phyloP scores from a whole-genome alignment of 179 eudicot species.

The Camellia oleifera region DNA sequence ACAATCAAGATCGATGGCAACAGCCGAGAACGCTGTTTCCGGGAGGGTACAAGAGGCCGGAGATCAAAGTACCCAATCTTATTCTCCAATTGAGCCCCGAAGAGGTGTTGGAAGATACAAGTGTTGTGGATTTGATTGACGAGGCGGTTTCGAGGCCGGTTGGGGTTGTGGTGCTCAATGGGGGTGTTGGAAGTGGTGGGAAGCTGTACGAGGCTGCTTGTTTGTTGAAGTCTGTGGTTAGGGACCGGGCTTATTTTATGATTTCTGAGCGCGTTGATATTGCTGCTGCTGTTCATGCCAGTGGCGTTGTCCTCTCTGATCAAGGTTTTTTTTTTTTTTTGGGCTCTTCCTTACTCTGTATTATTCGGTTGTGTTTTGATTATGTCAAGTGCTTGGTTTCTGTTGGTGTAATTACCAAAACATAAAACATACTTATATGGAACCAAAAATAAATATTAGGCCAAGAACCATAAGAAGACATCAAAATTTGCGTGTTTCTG shows the following conservation, averaged over 20 bases:
- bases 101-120: conserved; percentile 48
- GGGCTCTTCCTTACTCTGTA: neutral
- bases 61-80: conserved; percentile 61
- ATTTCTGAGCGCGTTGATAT: conserved; percentile 87
- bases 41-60: conserved; percentile 86
- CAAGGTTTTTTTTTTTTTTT: conserved; percentile 48
- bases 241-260: conserved; percentile 77
- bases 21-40: conserved; percentile 56
- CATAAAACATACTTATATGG: too few relatives aligned
- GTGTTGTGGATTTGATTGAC: conserved; percentile 53
- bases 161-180: conserved; percentile 66
- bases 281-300: conserved; percentile 87
- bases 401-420: too few relatives aligned
- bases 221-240: conserved; percentile 73
- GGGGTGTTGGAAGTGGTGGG: conserved; percentile 58
- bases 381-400: too few relatives aligned
- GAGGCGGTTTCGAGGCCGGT: conserved; percentile 55
- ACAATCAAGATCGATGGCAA: conserved; percentile 17
- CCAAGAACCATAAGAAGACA: too few relatives aligned
- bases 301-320: conserved; percentile 84
- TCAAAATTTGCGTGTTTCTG: too few relatives aligned
- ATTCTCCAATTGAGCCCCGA: conserved; percentile 55
- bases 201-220: conserved; percentile 81
- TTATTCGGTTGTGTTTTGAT: neutral
- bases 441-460: too few relatives aligned